These are phyloP conservation scores for Hypoxylon sp. DNA, from an alignment of 2,329 filamentous ascomycete genomes.

Conservation along the genomic window DNA sequence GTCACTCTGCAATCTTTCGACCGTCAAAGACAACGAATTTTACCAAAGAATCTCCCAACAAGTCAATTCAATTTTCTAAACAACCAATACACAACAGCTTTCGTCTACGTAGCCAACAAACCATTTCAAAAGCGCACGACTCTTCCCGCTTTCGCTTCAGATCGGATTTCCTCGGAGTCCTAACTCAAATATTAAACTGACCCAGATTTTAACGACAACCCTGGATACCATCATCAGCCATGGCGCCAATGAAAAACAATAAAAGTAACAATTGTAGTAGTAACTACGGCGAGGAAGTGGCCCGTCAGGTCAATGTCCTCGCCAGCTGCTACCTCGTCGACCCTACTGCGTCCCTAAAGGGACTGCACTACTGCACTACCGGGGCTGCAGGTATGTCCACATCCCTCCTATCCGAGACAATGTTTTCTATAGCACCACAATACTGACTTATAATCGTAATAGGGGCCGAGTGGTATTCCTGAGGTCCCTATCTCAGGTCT, in stretches of 20 bases:
- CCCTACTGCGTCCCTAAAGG: slow-evolving; percentile 78
- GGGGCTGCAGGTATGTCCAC: slow-evolving; percentile 78
- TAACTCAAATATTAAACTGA: slow-evolving; percentile 14
- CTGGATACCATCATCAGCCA: slow-evolving; percentile 58
- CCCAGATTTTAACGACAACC: slow-evolving; percentile 34
- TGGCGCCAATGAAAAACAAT: slow-evolving; percentile 80
- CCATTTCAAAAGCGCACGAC: slow-evolving; percentile 1
- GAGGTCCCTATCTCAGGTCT: slow-evolving; percentile 88
- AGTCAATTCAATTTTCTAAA: slow-evolving; percentile 11
- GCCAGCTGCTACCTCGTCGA: slow-evolving; percentile 93
- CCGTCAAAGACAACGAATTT: neutral
- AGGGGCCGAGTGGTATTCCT: slow-evolving; percentile 94
- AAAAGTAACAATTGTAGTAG: slow-evolving; percentile 80
- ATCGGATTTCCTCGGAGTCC: slow-evolving; percentile 21
- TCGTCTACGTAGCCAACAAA: slow-evolving; percentile 1
- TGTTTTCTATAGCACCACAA: neutral
- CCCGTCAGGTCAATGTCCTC: slow-evolving; percentile 80
- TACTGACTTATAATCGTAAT: slow-evolving; percentile 24
- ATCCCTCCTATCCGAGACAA: slow-evolving; percentile 6
- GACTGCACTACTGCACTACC: slow-evolving; percentile 97
- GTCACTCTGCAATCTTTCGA: slow-evolving; percentile 25
- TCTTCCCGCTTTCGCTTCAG: neutral
- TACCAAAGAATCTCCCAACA: slow-evolving; percentile 7
- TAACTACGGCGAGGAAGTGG: slow-evolving; percentile 80
- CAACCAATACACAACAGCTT: neutral